Base-by-base conservation (phyloP, 768 basidiomycete species). In the Amyloporia xantha region DNA sequence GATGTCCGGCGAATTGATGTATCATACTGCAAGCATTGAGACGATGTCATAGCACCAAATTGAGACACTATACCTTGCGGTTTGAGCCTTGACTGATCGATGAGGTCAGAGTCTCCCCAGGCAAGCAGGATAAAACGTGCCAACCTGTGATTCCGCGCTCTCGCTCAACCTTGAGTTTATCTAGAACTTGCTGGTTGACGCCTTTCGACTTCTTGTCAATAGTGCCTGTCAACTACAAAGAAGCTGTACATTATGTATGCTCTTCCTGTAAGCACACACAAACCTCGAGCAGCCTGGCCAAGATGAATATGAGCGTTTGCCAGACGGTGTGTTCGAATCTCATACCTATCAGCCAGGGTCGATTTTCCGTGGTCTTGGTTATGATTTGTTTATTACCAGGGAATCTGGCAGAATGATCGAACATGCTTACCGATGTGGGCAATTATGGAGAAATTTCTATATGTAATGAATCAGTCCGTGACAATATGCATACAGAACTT, bases 141-240 rank as follows among this genome's bases (percentile, higher is more conserved):
- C 53, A 48, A 86, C 91, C 90, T 20, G 96, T 99, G 49, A 99
- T 99, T 12, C 95, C 95, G 11, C 95, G 79, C 64, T 98, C 95
- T 45, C 92, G 76, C 63, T 98, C 96, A 2, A 99, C 96, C 66
- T 98, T 98, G 43, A 99, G 75, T 67, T 91, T 95, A 64, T 94
- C 91, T 49, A 93, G 67, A 13, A 93, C 85, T 62, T 94, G 91
- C 61, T 86, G 79, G 62, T 92, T 93, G 54, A 75, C 75, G 30
- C 84, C 81, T 48, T 71, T 70, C 44, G 72, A 63, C 56, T 78
- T 80, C 64, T 75, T 81, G 53, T 74, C 68, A 43, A 97, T 93
- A 2, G 94, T 95, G 5, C 86, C 86, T 30, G 93, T 96, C 53
- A 95, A 72, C 84, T 98, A 64, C 23, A 66, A n/a, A 39, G 45